Conservation (phyloP, 805 yeast genomes). For the Maudiozyma serrabonitensis region DNA sequence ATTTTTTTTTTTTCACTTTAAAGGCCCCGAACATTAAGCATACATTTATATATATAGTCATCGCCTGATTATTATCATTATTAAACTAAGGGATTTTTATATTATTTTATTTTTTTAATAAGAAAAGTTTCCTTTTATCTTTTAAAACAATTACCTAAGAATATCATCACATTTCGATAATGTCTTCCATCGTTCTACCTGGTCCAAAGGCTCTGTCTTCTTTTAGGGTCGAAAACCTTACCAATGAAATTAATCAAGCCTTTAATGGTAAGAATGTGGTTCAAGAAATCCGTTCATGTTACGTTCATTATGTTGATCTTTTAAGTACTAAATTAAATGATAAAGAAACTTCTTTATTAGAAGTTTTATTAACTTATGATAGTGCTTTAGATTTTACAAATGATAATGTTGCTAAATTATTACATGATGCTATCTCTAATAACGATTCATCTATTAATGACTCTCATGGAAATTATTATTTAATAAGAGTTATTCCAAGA, state of each 20-base stretch:
- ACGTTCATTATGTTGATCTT: conserved; percentile 66
- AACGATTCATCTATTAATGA: conserved; percentile 7
- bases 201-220: conserved; percentile 88
- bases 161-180: conserved; percentile 5
- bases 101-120: not conserved
- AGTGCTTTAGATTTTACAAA: conserved; percentile 41
- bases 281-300: conserved; percentile 60
- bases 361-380: conserved; percentile 67
- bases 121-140: not conserved
- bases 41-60: not conserved
- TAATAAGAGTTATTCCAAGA: conserved; percentile 79
- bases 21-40: no score
- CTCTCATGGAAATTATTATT: conserved; percentile 36
- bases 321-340: conserved; percentile 24
- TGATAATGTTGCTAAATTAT: conserved; percentile 29
- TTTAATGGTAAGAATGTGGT: conserved; percentile 56
- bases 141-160: no score
- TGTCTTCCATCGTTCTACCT: conserved; percentile 49
- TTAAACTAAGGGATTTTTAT: not conserved
- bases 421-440: conserved; percentile 23
- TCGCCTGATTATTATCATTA: not conserved
- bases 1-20: no score
- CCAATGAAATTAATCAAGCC: conserved; percentile 60
- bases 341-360: conserved; percentile 40
- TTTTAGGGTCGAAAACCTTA: conserved; percentile 69